A percentile compares a stretch with the other conserved stretches of the same genome.
Evolutionary conservation across 169 alveolate genomes (phyloP).

Genomic region (Plasmodium vinckei): DNA sequence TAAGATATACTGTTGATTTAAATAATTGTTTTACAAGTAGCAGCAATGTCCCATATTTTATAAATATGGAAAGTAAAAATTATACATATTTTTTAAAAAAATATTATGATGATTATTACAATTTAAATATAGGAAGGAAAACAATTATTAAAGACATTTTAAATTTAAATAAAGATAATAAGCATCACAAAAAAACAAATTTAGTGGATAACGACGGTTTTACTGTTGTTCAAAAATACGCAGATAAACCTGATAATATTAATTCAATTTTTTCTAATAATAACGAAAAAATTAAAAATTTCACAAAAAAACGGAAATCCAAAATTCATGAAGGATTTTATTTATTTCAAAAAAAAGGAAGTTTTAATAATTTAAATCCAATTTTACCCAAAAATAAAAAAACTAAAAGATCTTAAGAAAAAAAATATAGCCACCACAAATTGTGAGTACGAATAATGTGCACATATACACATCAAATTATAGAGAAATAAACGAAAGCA

Average conservation of each 20-base stretch:
- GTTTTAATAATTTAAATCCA: not conserved
- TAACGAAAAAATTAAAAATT: constrained; percentile 29
- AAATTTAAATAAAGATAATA: constrained; percentile 46
- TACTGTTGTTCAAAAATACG: constrained; percentile 50
- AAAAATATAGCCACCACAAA: constrained; percentile 1
- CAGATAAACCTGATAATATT: constrained; percentile 49
- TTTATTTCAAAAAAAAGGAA: constrained; percentile 56
- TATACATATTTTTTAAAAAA: constrained; percentile 21
- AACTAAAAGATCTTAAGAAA: not conserved
- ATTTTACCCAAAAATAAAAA: constrained; percentile 23
- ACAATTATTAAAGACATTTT: constrained; percentile 51
- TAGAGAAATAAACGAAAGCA: too few species aligned
- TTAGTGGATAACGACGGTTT: constrained; percentile 58
- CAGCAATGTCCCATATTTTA: constrained; percentile 36
- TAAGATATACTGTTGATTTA: constrained; percentile 18
- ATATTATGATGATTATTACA: constrained; percentile 49
- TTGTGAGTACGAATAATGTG: too few species aligned
- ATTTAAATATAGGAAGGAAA: constrained; percentile 47
- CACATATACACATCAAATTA: too few species aligned
- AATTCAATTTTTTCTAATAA: constrained; percentile 40
- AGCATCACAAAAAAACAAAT: constrained; percentile 13
- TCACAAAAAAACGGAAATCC: constrained; percentile 41
- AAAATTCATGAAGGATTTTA: constrained; percentile 69
- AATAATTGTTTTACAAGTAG: constrained; percentile 49
- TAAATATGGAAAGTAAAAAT: constrained; percentile 39